Base-by-base conservation (phyloP, 169 alveolate genomes). In the Theileria annulata region DNA sequence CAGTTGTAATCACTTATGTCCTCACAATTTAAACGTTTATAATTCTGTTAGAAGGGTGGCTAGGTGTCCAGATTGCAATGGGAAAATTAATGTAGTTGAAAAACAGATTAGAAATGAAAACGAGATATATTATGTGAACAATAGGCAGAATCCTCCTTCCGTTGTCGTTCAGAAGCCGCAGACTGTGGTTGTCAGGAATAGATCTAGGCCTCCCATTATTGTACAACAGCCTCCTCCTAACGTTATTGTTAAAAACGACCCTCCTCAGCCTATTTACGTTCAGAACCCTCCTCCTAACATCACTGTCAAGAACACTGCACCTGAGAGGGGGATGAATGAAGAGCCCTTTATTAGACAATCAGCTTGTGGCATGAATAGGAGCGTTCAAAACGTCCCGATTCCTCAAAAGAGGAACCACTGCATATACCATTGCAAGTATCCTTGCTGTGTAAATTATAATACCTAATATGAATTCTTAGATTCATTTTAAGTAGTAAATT, bases 181-280 rank as follows among this genome's bases (percentile, higher is more conserved):
- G 48, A 90, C 94, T 0, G 94, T 90, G 23, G 86, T 90, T 54
- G 94, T 90, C 27, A 79, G 93, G 60, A 90, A 90, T 72, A 84
- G 79, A 28, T 76, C 92, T 21, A 69, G 93, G 33, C 94, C 94
- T 15, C 94, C 94, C 19, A 77, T 90, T 59, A 93, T 90, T 60
- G 90, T 90, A 15, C 90, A 86, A 60, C 94, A 89, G 67, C 94
- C 92, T 56, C 93, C 94, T n/a, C 93, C 94, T 31, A 90, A 90
- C 54, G 87, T 90, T 21, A 77, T 90, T 33, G 89, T 90, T 9
- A 90, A 87, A 75, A 90, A 90, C 60, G 90, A 90, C 66, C 90
- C 93, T 5, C 94, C 94, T 4, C 92, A 90, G 68, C 94, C 94
- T 33, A 82, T 90, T 68, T 90, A 79, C 69, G 93, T 90, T 42